Evolutionary conservation across 371 early-diverging fungal species (phyloP).

Genomic region (Lichtheimia hyalospora): DNA sequence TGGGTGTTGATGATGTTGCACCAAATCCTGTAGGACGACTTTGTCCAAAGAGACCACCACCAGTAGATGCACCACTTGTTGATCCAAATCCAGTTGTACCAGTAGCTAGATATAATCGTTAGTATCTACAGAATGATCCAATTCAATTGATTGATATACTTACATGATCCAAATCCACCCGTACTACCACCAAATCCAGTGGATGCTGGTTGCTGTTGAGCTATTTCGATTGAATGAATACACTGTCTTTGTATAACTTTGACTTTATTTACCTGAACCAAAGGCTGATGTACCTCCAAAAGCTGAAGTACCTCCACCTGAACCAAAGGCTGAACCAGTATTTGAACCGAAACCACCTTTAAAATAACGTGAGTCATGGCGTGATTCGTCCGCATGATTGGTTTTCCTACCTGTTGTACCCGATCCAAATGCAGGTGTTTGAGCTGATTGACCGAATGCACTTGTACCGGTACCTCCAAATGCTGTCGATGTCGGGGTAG

Average conservation of each 20-base stretch:
- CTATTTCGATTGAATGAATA: not conserved
- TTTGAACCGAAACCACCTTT: constrained; percentile 42
- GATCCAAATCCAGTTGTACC: constrained; percentile 24
- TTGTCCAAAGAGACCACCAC: constrained; percentile 50
- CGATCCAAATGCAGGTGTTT: constrained; percentile 39
- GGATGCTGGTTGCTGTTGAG: constrained; percentile 1
- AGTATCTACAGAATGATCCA: constrained; percentile 2
- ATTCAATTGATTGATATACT: constrained; percentile 3
- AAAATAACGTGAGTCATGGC: not conserved
- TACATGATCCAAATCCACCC: constrained; percentile 17
- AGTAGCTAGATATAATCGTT: not conserved
- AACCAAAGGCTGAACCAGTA: constrained; percentile 51
- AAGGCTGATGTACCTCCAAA: constrained; percentile 34
- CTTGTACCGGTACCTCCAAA: constrained; percentile 42
- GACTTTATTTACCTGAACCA: constrained; percentile 34
- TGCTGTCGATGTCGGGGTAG: constrained; percentile 36
- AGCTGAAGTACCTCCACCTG: constrained; percentile 27
- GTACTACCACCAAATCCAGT: constrained; percentile 7
- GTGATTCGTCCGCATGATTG: no score
- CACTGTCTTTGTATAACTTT: not conserved
- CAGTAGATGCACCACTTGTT: constrained; percentile 39
- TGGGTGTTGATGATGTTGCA: constrained; percentile 18
- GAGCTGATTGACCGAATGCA: constrained; percentile 56
- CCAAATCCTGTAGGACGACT: constrained; percentile 31
- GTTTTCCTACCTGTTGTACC: constrained; percentile 29